phyloP scores from a whole-genome alignment of 2,329 filamentous ascomycete species.

The Ophiostoma sp. region DNA sequence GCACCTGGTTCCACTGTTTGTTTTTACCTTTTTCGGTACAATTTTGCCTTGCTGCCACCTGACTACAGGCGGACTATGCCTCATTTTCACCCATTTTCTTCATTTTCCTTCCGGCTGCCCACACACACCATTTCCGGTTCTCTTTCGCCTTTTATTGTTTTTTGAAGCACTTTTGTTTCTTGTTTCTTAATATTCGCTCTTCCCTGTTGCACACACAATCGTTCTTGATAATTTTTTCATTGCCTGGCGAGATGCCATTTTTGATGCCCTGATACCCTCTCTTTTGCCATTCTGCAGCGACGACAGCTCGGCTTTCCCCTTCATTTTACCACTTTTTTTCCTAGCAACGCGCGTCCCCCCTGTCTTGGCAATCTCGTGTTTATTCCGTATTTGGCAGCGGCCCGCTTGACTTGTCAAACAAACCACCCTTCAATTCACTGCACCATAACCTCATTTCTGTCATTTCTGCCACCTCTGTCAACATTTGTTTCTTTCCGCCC shows the following conservation, averaged over 20 bases:
- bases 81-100: conserved; percentile 2
- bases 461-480: background rate
- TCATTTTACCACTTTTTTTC: background rate
- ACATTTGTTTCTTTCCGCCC: background rate
- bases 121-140: background rate
- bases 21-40: background rate
- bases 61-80: background rate
- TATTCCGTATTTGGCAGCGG: background rate
- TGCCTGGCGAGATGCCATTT: background rate
- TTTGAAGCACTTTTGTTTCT: conserved; percentile 4
- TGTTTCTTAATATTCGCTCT: background rate
- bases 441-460: background rate
- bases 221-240: background rate
- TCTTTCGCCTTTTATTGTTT: background rate
- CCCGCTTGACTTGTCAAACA: conserved; percentile 1
- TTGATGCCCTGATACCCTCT: background rate
- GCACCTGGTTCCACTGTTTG: conserved; percentile 17
- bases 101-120: background rate
- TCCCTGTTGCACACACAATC: background rate
- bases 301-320: background rate
- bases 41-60: conserved; percentile 12
- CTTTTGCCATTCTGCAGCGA: background rate
- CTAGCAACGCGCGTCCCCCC: background rate
- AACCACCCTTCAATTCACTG: background rate
- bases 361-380: conserved; percentile 11